Evolutionary conservation across 2,329 filamentous ascomycete genomes (phyloP).

Genomic region (Aspergillus fumigatiaffinis): DNA sequence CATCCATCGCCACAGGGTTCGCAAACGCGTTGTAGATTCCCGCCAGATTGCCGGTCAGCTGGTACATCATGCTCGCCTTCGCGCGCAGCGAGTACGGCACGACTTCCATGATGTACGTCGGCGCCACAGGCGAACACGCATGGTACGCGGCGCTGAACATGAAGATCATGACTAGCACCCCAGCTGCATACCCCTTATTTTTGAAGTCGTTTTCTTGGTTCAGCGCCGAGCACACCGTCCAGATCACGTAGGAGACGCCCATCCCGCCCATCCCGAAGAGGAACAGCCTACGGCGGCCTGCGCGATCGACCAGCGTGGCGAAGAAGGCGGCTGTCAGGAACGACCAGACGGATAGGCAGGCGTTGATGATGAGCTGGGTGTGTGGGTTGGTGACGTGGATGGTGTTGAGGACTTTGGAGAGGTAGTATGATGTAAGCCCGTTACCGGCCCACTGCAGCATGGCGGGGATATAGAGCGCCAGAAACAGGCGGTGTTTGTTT

Average conservation of each 20-base stretch:
- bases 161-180: constrained; percentile 6
- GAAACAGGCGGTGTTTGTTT: constrained; percentile 11
- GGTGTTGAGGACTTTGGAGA: constrained; percentile 33
- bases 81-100: constrained; percentile 11
- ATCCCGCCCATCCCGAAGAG: constrained; percentile 21
- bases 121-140: constrained; percentile 11
- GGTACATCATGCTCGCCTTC: constrained; percentile 14
- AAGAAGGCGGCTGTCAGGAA: constrained; percentile 16
- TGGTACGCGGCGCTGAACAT: constrained; percentile 5
- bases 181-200: constrained; percentile 2
- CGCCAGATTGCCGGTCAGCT: constrained; percentile 8
- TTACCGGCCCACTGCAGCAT: not conserved
- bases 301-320: constrained; percentile 19
- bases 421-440: constrained; percentile 24
- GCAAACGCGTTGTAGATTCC: constrained; percentile 12
- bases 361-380: constrained; percentile 40
- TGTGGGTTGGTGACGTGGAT: constrained; percentile 33
- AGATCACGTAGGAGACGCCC: constrained; percentile 14
- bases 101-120: constrained; percentile 16
- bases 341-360: constrained; percentile 24
- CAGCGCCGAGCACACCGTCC: constrained; percentile 5
- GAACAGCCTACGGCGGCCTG: constrained; percentile 21
- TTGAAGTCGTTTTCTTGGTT: constrained; percentile 3
- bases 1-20: constrained; percentile 8
- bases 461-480: constrained; percentile 12